Percentiles rank a stretch among this genome's conserved stretches.
Conservation (phyloP, 352 stramenopile genomes). For the Phytophthora cactorum region DNA sequence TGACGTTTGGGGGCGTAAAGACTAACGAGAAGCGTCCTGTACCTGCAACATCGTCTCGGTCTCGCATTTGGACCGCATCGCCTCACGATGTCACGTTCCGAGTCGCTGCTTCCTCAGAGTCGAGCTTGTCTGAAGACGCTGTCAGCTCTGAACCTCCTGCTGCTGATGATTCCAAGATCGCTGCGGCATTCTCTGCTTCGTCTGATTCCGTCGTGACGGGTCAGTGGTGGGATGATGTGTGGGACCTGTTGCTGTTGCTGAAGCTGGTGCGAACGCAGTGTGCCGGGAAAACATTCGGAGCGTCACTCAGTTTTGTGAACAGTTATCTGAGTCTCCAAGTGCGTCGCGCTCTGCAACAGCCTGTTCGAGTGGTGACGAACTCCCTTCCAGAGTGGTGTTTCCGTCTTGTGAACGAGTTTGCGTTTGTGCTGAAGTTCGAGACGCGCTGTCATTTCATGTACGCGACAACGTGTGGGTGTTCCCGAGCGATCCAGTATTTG, state of each 20-base stretch:
- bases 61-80: conserved; percentile 47
- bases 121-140: conserved; percentile 12
- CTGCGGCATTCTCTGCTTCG: conserved; percentile 3
- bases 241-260: conserved; percentile 58
- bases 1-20: conserved; percentile 46
- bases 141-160: background rate
- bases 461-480: conserved; percentile 66
- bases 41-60: conserved; percentile 11
- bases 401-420: conserved; percentile 56
- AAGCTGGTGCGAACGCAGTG: conserved; percentile 47
- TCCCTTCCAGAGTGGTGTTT: conserved; percentile 64
- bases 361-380: conserved; percentile 69
- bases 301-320: conserved; percentile 54
- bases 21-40: background rate
- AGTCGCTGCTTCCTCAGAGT: conserved; percentile 31
- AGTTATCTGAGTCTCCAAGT: conserved; percentile 66
- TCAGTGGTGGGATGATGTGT: conserved; percentile 67
- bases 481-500: conserved; percentile 73
- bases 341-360: conserved; percentile 58
- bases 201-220: conserved; percentile 5
- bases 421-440: conserved; percentile 72
- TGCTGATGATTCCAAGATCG: conserved; percentile 9
- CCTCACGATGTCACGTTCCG: conserved; percentile 73
- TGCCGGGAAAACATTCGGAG: conserved; percentile 7
- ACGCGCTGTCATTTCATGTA: conserved; percentile 76